Conservation (phyloP, 306 rosid genomes). For the Fagus sylvatica region DNA sequence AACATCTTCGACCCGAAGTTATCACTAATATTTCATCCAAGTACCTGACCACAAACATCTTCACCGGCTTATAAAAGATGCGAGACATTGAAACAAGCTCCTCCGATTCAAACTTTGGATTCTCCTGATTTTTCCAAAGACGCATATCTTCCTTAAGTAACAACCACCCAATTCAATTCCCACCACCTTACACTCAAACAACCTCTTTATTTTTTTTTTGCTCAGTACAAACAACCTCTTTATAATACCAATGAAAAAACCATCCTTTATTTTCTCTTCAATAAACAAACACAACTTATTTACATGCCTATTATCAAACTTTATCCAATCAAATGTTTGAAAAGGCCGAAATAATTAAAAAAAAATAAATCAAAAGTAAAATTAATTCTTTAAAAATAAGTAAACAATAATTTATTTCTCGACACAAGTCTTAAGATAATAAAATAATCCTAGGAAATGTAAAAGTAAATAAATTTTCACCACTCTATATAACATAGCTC, state of each 20-base stretch:
- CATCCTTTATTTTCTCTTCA: slow-evolving; percentile 49
- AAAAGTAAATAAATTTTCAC: too few relatives aligned
- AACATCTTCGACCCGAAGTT: slow-evolving; percentile 67
- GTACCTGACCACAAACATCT: slow-evolving; percentile 82
- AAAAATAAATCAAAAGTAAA: too few relatives aligned
- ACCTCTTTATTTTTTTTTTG: too few relatives aligned
- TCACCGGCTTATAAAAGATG: slow-evolving; percentile 73
- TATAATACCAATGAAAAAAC: slow-evolving; percentile 31
- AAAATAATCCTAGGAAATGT: too few relatives aligned
- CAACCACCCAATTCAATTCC: slow-evolving; percentile 56
- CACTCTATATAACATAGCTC: too few relatives aligned
- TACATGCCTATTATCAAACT: slow-evolving; percentile 44
- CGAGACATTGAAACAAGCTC: slow-evolving; percentile 34
- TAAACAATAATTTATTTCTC: too few relatives aligned
- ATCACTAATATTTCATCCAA: slow-evolving; percentile 76
- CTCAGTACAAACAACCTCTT: slow-evolving; percentile 56
- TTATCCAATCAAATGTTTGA: slow-evolving; percentile 35
- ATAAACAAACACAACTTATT: slow-evolving; percentile 48
- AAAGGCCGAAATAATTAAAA: too few relatives aligned
- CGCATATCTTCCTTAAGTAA: slow-evolving; percentile 59
- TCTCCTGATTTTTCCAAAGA: slow-evolving; percentile 48
- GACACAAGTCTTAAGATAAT: too few relatives aligned
- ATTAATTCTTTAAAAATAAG: too few relatives aligned
- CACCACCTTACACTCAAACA: slow-evolving; percentile 35
- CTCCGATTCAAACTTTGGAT: slow-evolving; percentile 38